Evolutionary conservation across 495 filamentous ascomycete genomes (phyloP).

Genomic region (Penicillium cinerascens): DNA sequence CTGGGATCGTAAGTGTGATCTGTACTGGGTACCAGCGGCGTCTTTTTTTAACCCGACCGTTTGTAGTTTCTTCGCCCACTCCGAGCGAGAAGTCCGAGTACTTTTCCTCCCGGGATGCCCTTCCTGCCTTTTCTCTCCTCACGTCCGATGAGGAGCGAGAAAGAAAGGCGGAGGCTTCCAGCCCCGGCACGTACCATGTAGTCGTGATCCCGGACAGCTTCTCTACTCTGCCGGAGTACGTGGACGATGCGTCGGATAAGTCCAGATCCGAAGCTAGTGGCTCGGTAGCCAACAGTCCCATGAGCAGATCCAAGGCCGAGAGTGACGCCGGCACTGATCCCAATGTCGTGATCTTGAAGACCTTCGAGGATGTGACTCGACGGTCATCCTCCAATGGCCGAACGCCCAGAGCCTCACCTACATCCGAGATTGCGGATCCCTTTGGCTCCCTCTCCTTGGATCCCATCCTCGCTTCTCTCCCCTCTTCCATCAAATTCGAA

Average conservation of each 20-base stretch:
- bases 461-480: constrained; percentile 18
- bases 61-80: constrained; percentile 25
- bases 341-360: constrained; percentile 45
- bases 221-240: constrained; percentile 50
- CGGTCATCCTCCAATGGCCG: constrained; percentile 26
- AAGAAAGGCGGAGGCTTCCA: constrained; percentile 49
- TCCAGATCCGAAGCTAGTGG: constrained; percentile 17
- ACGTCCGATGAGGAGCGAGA: constrained; percentile 61
- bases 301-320: constrained; percentile 10
- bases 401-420: constrained; percentile 33
- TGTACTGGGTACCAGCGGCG: neutral
- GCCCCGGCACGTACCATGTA: constrained; percentile 57
- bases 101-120: constrained; percentile 32
- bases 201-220: constrained; percentile 56
- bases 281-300: constrained; percentile 21
- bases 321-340: constrained; percentile 30
- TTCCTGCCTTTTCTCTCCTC: constrained; percentile 52
- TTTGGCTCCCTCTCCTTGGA: constrained; percentile 25
- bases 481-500: constrained; percentile 16
- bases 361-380: constrained; percentile 46
- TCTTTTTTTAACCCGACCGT: constrained; percentile 3
- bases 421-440: constrained; percentile 34
- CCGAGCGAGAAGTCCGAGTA: constrained; percentile 23
- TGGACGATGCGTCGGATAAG: constrained; percentile 27
- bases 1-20: constrained; percentile 50